phyloP scores from a whole-genome alignment of 2,329 filamentous ascomycete species.

The Ascochyta rabiei region DNA sequence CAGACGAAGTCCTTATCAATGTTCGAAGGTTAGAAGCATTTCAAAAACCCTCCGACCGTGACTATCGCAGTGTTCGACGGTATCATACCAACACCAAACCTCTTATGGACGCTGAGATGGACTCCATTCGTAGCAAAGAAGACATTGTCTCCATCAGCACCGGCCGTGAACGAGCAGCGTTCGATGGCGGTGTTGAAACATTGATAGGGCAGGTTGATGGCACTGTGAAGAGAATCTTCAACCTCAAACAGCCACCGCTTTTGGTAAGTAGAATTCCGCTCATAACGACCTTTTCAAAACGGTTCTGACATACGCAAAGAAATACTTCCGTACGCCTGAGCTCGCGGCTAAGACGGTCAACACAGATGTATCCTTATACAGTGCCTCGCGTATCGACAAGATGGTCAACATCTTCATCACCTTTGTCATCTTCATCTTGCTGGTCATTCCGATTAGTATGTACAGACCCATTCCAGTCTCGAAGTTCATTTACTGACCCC shows the following conservation, averaged over 20 bases:
- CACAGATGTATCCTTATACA: slow-evolving; percentile 45
- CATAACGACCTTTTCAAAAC: not conserved
- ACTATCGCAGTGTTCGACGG: slow-evolving; percentile 48
- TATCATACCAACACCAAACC: slow-evolving; percentile 48
- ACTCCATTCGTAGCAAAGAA: slow-evolving; percentile 49
- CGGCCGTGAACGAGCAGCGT: slow-evolving; percentile 50
- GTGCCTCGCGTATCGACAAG: slow-evolving; percentile 45
- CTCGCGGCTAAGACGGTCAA: slow-evolving; percentile 46
- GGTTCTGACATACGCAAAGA: slow-evolving; percentile 24
- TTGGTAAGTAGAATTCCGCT: slow-evolving; percentile 20
- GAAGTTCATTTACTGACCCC: not conserved
- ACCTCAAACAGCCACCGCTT: slow-evolving; percentile 30
- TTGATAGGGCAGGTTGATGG: slow-evolving; percentile 37
- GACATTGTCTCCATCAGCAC: slow-evolving; percentile 49
- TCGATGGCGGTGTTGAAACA: slow-evolving; percentile 49
- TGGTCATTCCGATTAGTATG: slow-evolving; percentile 47
- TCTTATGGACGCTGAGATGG: slow-evolving; percentile 43
- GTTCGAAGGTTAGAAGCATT: slow-evolving; percentile 45
- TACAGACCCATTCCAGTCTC: not conserved
- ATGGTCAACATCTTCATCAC: slow-evolving; percentile 53
- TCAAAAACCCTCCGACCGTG: slow-evolving; percentile 48
- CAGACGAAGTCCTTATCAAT: slow-evolving; percentile 50
- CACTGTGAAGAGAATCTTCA: slow-evolving; percentile 30
- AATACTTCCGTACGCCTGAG: slow-evolving; percentile 48
- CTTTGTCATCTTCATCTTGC: slow-evolving; percentile 50